These are phyloP conservation scores for Haberlea rhodopensis DNA, from an alignment of 257 asterid species.

Conservation along the genomic window DNA sequence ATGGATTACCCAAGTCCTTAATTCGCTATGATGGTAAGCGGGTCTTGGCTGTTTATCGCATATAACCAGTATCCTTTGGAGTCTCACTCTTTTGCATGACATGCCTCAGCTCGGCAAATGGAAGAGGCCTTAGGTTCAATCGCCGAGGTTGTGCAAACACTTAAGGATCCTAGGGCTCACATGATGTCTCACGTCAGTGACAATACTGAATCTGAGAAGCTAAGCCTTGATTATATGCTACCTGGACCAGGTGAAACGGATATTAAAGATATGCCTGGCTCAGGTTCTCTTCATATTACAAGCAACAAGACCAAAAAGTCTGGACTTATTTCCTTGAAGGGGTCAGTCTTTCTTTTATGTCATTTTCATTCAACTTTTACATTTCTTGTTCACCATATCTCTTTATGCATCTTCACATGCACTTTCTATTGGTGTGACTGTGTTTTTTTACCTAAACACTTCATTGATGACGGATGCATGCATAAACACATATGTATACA, in stretches of 20 bases:
- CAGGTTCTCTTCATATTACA: neutral
- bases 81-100: conserved; percentile 20
- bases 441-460: neutral
- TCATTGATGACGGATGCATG: too few relatives aligned
- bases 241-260: conserved; percentile 55
- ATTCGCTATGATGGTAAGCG: conserved; percentile 87
- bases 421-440: neutral
- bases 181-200: conserved; percentile 50
- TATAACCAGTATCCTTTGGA: conserved; percentile 18
- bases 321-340: neutral
- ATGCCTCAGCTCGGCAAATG: conserved; percentile 85
- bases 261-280: conserved; percentile 41
- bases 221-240: neutral
- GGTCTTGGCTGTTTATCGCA: conserved; percentile 15
- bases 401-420: neutral
- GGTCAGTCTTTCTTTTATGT: neutral
- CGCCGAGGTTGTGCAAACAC: conserved; percentile 81
- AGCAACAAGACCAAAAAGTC: neutral
- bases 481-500: neutral
- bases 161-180: conserved; percentile 72
- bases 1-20: conserved; percentile 87
- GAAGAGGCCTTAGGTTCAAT: conserved; percentile 83
- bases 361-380: too few relatives aligned
- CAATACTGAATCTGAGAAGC: conserved; percentile 28
- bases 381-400: too few relatives aligned